Percentiles rank a stretch among this genome's conserved stretches.
These are phyloP conservation scores for Tolypocladium tundrense DNA, from an alignment of 2,329 filamentous ascomycete genomes.

Conservation along the genomic window DNA sequence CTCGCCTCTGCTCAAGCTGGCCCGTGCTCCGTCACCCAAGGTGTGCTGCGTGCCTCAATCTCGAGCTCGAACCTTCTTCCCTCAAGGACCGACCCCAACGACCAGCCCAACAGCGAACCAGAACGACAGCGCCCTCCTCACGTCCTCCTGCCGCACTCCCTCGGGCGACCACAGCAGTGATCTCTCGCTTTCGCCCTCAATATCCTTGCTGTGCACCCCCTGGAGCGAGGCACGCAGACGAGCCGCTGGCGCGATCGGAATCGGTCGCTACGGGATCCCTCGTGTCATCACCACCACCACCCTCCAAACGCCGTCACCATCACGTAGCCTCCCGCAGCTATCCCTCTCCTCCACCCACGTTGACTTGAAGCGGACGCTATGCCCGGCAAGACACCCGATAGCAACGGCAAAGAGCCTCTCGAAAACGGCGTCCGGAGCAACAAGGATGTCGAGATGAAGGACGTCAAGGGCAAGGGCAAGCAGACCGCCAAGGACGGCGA, in stretches of 20 bases:
- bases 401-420: conserved; percentile 58
- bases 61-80: conserved; percentile 22
- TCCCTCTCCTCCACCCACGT: not conserved
- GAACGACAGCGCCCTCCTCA: not conserved
- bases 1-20: conserved; percentile 3
- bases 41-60: conserved; percentile 12
- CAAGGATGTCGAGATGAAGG: conserved; percentile 59
- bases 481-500: conserved; percentile 56
- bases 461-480: conserved; percentile 59
- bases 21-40: conserved; percentile 9
- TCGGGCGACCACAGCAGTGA: conserved; percentile 3
- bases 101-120: conserved; percentile 3
- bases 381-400: conserved; percentile 65
- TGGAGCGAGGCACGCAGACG: conserved; percentile 1
- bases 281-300: not conserved
- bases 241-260: conserved; percentile 1
- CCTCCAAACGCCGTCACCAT: not conserved
- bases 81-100: conserved; percentile 9
- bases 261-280: conserved; percentile 1
- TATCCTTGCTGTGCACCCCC: not conserved
- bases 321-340: not conserved
- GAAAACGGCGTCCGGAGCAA: conserved; percentile 58
- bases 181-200: not conserved
- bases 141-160: conserved; percentile 1
- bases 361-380: conserved; percentile 30